A percentile compares a stretch with the other conserved stretches of the same genome.
These are phyloP conservation scores for Phytophthora fragariae DNA, from an alignment of 352 stramenopile species.

Conservation along the genomic window DNA sequence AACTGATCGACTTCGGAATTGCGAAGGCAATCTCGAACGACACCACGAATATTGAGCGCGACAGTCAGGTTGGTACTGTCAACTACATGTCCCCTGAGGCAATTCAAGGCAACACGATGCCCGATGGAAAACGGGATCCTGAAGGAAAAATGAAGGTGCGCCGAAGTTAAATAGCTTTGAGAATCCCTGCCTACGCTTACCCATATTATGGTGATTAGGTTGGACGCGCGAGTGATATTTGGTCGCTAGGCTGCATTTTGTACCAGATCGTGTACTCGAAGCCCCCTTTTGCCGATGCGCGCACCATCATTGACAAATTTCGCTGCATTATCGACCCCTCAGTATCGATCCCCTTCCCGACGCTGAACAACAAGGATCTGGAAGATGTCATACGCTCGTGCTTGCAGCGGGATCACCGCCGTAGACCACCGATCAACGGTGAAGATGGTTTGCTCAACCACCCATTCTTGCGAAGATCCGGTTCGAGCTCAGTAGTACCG, in stretches of 20 bases:
- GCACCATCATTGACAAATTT: slow-evolving; percentile 96
- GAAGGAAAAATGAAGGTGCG: slow-evolving; percentile 81
- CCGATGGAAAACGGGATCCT: slow-evolving; percentile 62
- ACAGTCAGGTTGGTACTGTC: slow-evolving; percentile 96
- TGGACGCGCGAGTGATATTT: slow-evolving; percentile 94
- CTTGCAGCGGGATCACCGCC: slow-evolving; percentile 83
- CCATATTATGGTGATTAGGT: slow-evolving; percentile 51
- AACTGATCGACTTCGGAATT: slow-evolving; percentile 99
- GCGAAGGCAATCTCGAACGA: slow-evolving; percentile 98
- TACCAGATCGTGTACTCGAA: slow-evolving; percentile 98
- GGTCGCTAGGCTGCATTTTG: slow-evolving; percentile 97
- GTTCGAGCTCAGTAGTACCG: slow-evolving; percentile 28
- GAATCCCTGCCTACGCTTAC: not conserved
- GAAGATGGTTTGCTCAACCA: slow-evolving; percentile 83
- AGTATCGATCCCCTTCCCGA: slow-evolving; percentile 91
- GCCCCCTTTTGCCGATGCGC: slow-evolving; percentile 94
- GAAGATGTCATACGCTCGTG: slow-evolving; percentile 90
- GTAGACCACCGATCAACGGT: slow-evolving; percentile 84
- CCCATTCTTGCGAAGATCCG: slow-evolving; percentile 68
- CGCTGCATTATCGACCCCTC: slow-evolving; percentile 95
- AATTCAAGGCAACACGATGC: slow-evolving; percentile 69
- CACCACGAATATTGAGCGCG: slow-evolving; percentile 97
- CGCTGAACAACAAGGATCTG: slow-evolving; percentile 81
- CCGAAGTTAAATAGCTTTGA: not conserved
- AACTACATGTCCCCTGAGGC: slow-evolving; percentile 98